Base-by-base conservation (phyloP, 2,329 filamentous ascomycete species). In the Exophiala sp. region DNA sequence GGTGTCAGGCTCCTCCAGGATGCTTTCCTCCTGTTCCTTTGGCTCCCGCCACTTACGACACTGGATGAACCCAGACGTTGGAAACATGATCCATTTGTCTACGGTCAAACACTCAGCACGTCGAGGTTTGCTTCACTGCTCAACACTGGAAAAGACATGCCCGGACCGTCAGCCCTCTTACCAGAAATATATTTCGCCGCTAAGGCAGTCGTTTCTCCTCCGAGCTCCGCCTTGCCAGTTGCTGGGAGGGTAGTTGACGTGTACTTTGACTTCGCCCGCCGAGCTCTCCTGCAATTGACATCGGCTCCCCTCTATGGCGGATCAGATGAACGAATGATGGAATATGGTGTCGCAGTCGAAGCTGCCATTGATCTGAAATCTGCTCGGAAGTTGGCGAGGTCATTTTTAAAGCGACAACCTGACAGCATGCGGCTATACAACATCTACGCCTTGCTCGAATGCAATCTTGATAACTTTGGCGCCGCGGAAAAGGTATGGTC, bases 381-480 rank as follows among this genome's bases (percentile, higher is more conserved):
- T 1, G 81, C 84, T 21, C 86, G 82, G 61, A 95, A 89, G 65
- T 75, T 79, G 5, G 88, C 89, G 0, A 95, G 89, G 64, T 71
- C 72, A 5, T 73, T 95, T 0, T 70, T 96, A n/a, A 92, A 88
- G 65, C 78, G 77, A 44, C 80, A 82, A 51, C 76, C 84, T 0
- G 76, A 81, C 1, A 86, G 83, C 62, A 68, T 88, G 2, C 74
- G 77, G 11, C 74, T 96, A 0, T 96, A 95, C 70, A 87, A 90
- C 61, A 83, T 85, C 0, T 95, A 92, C 65, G 89, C 87, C 0
- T 71, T 89, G 11, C 82, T 90, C 3, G 89, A 95, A 68, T 77
- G 72, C 60, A 73, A 75, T 1, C 78, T 78, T 29, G 81, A 78
- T 0, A 85, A 86, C 20, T 61, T 66, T 1, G 75, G 81, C 0